Percentiles rank a stretch among this genome's conserved stretches.
Evolutionary conservation across 495 filamentous ascomycete genomes (phyloP).

Genomic region (Xylaria cubensis): DNA sequence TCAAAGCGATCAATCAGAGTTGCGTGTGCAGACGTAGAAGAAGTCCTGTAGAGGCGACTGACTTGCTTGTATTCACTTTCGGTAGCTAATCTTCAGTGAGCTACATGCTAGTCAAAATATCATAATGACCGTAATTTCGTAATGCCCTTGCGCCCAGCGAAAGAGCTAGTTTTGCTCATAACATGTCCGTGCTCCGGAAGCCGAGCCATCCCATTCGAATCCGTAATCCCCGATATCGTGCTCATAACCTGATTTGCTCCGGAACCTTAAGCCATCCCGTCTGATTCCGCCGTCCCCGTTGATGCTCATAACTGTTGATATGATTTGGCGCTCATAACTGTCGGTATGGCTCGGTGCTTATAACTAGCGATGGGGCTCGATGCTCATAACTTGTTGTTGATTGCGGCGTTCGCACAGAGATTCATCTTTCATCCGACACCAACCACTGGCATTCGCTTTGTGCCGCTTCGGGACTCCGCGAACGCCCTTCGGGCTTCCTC

Average conservation of each 20-base stretch:
- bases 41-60: slow-evolving; percentile 16
- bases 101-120: neutral
- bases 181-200: slow-evolving; percentile 10
- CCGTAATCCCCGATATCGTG: slow-evolving; percentile 7
- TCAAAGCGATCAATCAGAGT: neutral
- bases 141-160: neutral
- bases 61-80: slow-evolving; percentile 6
- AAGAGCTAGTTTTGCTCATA: slow-evolving; percentile 5
- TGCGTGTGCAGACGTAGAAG: neutral
- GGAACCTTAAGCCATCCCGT: slow-evolving; percentile 9
- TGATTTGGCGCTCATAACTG: slow-evolving; percentile 20
- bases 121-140: neutral
- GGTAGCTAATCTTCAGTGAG: slow-evolving; percentile 4
- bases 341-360: slow-evolving; percentile 8
- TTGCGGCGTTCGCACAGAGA: neutral
- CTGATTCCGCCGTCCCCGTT: slow-evolving; percentile 11
- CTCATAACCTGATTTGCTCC: slow-evolving; percentile 20
- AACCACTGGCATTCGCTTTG: slow-evolving; percentile 10
- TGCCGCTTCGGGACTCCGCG: slow-evolving; percentile 22
- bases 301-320: slow-evolving; percentile 20
- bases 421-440: slow-evolving; percentile 20
- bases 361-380: slow-evolving; percentile 5
- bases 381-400: slow-evolving; percentile 27
- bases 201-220: slow-evolving; percentile 14
- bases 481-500: slow-evolving; percentile 9